Conservation (phyloP, 495 filamentous ascomycete genomes). For the Neurospora cerealis region DNA sequence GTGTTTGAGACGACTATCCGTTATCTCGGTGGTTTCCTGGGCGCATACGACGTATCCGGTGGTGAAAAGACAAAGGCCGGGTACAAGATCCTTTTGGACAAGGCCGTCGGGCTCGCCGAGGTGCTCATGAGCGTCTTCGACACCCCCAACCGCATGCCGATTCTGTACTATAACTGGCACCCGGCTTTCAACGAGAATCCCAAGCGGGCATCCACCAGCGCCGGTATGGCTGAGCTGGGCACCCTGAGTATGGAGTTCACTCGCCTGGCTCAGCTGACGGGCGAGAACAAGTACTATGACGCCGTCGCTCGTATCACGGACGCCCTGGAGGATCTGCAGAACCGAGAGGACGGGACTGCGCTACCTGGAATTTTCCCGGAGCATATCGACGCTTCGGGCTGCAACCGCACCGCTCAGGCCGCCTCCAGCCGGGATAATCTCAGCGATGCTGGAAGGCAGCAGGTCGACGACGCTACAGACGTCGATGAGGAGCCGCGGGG, state of each 20-base stretch:
- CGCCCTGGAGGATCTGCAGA: constrained; percentile 71
- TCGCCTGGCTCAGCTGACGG: constrained; percentile 81
- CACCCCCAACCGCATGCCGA: constrained; percentile 92
- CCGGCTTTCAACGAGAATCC: constrained; percentile 54
- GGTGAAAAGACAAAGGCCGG: constrained; percentile 22
- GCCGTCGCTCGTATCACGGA: constrained; percentile 88
- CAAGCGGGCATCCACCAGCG: constrained; percentile 52
- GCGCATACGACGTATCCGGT: constrained; percentile 73
- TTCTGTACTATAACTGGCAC: constrained; percentile 77
- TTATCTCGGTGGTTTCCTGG: constrained; percentile 75
- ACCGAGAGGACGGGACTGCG: constrained; percentile 45
- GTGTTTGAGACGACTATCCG: constrained; percentile 86
- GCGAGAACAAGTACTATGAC: constrained; percentile 84
- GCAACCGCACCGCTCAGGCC: constrained; percentile 34
- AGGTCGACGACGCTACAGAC: constrained; percentile 10
- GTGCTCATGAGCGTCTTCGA: constrained; percentile 89
- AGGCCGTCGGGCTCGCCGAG: constrained; percentile 81
- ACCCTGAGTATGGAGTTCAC: constrained; percentile 94
- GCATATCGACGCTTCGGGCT: constrained; percentile 60
- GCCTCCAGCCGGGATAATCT: constrained; percentile 7
- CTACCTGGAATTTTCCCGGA: constrained; percentile 81
- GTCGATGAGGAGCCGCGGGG: constrained; percentile 2
- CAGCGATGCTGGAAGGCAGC: constrained; percentile 11
- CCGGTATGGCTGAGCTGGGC: constrained; percentile 76
- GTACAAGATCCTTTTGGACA: constrained; percentile 63